phyloP scores from a whole-genome alignment of 441 rosid genomes.

The Eruca vesicaria region DNA sequence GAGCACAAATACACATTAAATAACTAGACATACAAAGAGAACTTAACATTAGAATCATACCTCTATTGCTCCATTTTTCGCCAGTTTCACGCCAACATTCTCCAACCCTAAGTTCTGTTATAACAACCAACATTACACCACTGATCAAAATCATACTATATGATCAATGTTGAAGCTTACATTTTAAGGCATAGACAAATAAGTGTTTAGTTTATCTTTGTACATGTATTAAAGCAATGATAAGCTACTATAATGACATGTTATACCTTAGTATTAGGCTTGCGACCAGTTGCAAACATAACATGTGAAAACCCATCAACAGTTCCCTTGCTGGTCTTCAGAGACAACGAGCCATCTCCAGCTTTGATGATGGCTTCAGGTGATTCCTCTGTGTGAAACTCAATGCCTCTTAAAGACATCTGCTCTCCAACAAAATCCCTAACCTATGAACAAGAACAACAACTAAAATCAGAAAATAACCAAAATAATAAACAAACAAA shows the following conservation, averaged over 20 bases:
- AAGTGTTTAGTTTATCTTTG: background rate
- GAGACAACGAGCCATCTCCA: conserved; percentile 69
- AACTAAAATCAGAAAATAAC: background rate
- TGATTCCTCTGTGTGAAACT: conserved; percentile 81
- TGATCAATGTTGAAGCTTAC: background rate
- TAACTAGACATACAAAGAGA: conserved; percentile 15
- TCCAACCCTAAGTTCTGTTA: conserved; percentile 91
- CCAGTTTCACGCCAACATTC: conserved; percentile 64
- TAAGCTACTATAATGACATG: background rate
- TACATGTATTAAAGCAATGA: background rate
- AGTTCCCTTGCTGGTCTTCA: conserved; percentile 84
- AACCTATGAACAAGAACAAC: conserved; percentile 43
- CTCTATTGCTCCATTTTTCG: conserved; percentile 84
- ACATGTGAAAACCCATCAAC: conserved; percentile 85
- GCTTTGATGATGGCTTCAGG: conserved; percentile 79
- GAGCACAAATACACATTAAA: conserved; percentile 8
- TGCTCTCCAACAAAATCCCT: conserved; percentile 89
- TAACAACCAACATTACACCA: conserved; percentile 22
- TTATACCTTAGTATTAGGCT: conserved; percentile 81
- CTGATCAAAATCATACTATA: conserved; percentile 2
- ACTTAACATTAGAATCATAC: conserved; percentile 35
- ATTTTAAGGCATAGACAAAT: background rate
- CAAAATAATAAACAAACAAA: background rate
- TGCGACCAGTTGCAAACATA: conserved; percentile 96
- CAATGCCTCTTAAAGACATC: conserved; percentile 89